These are phyloP conservation scores for Periconia digitata DNA, from an alignment of 2,329 filamentous ascomycete genomes.

Conservation along the genomic window DNA sequence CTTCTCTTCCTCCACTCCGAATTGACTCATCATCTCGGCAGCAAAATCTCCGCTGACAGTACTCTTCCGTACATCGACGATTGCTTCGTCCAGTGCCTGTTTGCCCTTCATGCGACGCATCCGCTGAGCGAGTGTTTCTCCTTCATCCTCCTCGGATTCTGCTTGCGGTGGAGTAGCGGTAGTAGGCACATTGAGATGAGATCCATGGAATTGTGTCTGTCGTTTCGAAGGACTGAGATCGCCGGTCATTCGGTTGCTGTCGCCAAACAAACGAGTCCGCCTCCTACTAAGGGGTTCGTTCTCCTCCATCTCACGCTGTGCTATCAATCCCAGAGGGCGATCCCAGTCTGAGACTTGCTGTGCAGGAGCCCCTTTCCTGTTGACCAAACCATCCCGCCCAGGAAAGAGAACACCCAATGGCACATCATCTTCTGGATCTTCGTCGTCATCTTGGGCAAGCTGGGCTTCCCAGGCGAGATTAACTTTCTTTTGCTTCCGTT, in stretches of 20 bases:
- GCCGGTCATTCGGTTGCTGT: conserved; percentile 38
- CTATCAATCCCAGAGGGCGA: conserved; percentile 73
- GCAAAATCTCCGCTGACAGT: conserved; percentile 69
- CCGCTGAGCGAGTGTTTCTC: conserved; percentile 68
- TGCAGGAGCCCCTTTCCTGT: conserved; percentile 43
- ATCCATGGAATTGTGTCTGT: conserved; percentile 16
- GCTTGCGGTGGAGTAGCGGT: conserved; percentile 29
- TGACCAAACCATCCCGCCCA: conserved; percentile 56
- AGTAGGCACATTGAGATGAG: conserved; percentile 28
- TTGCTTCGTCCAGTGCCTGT: conserved; percentile 50
- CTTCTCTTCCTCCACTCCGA: conserved; percentile 34
- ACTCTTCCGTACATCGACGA: conserved; percentile 45
- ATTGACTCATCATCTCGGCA: conserved; percentile 62
- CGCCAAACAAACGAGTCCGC: conserved; percentile 71
- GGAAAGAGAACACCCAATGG: conserved; percentile 81
- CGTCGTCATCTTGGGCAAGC: conserved; percentile 39
- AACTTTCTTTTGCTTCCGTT: conserved; percentile 73
- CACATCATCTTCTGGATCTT: conserved; percentile 71
- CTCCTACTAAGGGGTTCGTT: conserved; percentile 84
- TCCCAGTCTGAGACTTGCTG: conserved; percentile 47
- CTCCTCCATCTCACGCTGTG: conserved; percentile 83
- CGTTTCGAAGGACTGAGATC: conserved; percentile 25
- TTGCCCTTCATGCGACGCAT: conserved; percentile 65
- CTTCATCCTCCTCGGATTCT: conserved; percentile 47
- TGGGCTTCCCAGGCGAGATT: conserved; percentile 89